These are phyloP conservation scores for Salix exigua DNA, from an alignment of 345 rosid genomes.

Conservation along the genomic window DNA sequence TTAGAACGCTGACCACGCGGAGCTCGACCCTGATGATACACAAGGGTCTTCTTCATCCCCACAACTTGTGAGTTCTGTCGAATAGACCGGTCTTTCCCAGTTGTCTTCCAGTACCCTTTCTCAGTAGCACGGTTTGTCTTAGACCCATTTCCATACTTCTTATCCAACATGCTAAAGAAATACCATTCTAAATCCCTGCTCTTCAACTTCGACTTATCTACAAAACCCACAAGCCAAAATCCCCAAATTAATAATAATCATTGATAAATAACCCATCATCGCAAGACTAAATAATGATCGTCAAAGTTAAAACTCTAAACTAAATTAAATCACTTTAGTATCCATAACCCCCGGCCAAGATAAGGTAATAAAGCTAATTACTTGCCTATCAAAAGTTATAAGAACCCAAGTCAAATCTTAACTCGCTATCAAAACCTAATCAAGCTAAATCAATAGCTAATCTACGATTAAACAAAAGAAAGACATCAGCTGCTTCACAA, in stretches of 20 bases:
- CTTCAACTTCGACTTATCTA: slow-evolving; percentile 75
- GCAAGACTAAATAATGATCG: background rate
- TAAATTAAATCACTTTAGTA: background rate
- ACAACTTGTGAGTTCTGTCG: slow-evolving; percentile 38
- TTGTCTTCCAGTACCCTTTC: slow-evolving; percentile 94
- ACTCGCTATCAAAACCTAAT: no score
- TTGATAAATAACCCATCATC: background rate
- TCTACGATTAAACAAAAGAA: background rate
- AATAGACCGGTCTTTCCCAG: slow-evolving; percentile 83
- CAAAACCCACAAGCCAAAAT: slow-evolving; percentile 8
- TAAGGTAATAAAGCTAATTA: background rate
- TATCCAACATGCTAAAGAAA: slow-evolving; percentile 75
- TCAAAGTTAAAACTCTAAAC: background rate
- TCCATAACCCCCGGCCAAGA: background rate
- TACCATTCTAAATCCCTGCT: slow-evolving; percentile 95
- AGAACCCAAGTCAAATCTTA: no score
- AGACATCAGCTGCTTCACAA: background rate
- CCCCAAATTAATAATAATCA: slow-evolving; percentile 3
- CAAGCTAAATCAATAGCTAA: background rate
- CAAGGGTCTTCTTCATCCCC: slow-evolving; percentile 99
- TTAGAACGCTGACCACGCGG: slow-evolving; percentile 77
- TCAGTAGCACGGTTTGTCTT: slow-evolving; percentile 93
- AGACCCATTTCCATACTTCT: slow-evolving; percentile 77
- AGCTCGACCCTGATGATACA: slow-evolving; percentile 82
- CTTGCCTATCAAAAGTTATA: background rate